phyloP scores from a whole-genome alignment of 2,329 filamentous ascomycete species.

The Penicillium sp. region DNA sequence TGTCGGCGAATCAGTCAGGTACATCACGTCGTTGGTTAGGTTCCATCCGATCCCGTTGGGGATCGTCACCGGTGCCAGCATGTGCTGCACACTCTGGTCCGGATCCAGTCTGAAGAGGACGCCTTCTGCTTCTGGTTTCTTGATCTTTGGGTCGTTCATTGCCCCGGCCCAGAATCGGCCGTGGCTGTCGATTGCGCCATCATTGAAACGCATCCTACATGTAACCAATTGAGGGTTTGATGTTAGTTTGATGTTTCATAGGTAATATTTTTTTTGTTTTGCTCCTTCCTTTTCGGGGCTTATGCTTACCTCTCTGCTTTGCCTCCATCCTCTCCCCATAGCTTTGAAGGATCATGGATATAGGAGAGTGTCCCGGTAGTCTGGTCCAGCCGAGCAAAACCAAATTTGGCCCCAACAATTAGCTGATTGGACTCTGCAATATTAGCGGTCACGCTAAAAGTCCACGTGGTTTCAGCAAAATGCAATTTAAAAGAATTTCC shows the following conservation, averaged over 20 bases:
- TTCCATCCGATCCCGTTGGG: slow-evolving; percentile 87
- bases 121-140: slow-evolving; percentile 56
- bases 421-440: slow-evolving; percentile 65
- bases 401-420: slow-evolving; percentile 75
- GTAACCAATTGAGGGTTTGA: not conserved
- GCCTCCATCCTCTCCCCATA: slow-evolving; percentile 45
- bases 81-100: slow-evolving; percentile 57
- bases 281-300: slow-evolving; percentile 1
- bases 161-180: slow-evolving; percentile 82
- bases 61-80: slow-evolving; percentile 67
- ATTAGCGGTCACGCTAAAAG: slow-evolving; percentile 68
- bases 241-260: not conserved
- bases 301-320: slow-evolving; percentile 47
- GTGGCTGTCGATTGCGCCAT: slow-evolving; percentile 74
- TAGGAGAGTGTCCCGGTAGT: slow-evolving; percentile 55
- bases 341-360: slow-evolving; percentile 55
- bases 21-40: slow-evolving; percentile 68
- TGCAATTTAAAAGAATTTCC: not conserved
- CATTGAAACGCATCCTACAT: slow-evolving; percentile 64
- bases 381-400: slow-evolving; percentile 74
- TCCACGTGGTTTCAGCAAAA: slow-evolving; percentile 10
- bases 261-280: not conserved
- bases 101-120: slow-evolving; percentile 70
- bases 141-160: slow-evolving; percentile 77
- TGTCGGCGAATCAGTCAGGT: slow-evolving; percentile 75